Evolutionary conservation across 2,329 filamentous ascomycete species (phyloP), one percentile per base, ranked within the genome.

Genomic region (Talaromyces sp.): DNA sequence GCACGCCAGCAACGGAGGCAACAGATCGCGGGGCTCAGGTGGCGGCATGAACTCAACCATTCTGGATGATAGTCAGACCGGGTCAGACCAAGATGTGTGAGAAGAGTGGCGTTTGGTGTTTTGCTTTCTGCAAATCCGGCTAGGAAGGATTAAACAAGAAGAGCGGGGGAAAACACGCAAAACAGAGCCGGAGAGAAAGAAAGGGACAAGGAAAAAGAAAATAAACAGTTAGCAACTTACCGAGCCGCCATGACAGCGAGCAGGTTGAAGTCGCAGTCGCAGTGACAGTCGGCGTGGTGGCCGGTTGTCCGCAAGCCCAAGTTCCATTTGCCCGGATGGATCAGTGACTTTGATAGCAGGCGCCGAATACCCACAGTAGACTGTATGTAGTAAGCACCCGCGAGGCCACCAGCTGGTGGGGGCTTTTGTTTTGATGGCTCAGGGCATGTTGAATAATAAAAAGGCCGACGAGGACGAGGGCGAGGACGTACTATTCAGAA

Each of bases 1-100:
- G 70, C 84, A 88, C 51, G 85, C 85, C 54, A 88, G 81, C 8
- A 88, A 76, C 38, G 85, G 85, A 61, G 83, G 85, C 21, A 88
- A 80, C 14, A 88, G 75, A 46, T 79, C 75, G 63, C 81, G 79
- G 57, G 83, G 76, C 62, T 85, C 77, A 29, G 85, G 85, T 43
- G 79, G 75, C 57, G 79, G 79, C 60, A 85, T 81, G 58, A 79
- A 73, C 65, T 83, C 79, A 68, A 83, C 82, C 75, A 83, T 83
- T 70, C 78, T 65, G 41, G 21, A n/a, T 41, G n/a, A 35, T 27
- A 17, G 57, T 52, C 19, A 53, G 41, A 31, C 26, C 14, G 12
- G 46, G 17, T 29, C 43, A 46, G 19, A 19, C 3, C 43, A 21
- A 24, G n/a, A 27, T 43, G 35, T 29, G 9, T 43, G 31, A 35